Conservation (phyloP, 371 early-diverging fungal genomes). For the Apophysomyces ossiformis region DNA sequence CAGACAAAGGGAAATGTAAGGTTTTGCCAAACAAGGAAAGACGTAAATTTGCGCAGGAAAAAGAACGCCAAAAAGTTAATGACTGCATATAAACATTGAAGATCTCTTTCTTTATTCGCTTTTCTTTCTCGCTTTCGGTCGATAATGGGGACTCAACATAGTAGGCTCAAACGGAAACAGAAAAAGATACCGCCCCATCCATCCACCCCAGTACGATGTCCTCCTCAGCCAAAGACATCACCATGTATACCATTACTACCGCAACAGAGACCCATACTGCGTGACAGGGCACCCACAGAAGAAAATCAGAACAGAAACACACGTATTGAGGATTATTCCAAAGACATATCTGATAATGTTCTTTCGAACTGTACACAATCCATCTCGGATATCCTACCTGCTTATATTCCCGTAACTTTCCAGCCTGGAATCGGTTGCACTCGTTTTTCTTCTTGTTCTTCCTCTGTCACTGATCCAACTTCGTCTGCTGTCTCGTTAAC, state of each 20-base stretch:
- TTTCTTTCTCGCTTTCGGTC: conserved; percentile 14
- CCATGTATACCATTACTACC: not conserved
- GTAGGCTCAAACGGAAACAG: conserved; percentile 14
- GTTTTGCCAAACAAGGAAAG: conserved; percentile 5
- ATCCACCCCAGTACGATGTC: not conserved
- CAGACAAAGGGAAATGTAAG: not conserved
- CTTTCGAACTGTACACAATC: conserved; percentile 1
- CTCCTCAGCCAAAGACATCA: not conserved
- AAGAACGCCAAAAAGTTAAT: conserved; percentile 2
- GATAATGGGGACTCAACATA: conserved; percentile 22
- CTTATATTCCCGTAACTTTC: conserved; percentile 12
- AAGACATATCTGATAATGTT: conserved; percentile 2
- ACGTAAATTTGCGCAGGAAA: conserved; percentile 1
- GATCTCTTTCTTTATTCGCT: conserved; percentile 13
- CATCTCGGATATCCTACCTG: conserved; percentile 11
- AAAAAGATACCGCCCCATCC: conserved; percentile 11
- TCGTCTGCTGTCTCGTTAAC: conserved; percentile 9
- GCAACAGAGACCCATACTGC: conserved; percentile 5
- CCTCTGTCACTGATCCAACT: conserved; percentile 15
- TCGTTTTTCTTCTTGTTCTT: not conserved
- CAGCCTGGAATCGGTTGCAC: conserved; percentile 1
- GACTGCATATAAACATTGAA: conserved; percentile 9
- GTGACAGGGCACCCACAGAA: not conserved
- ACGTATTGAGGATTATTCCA: conserved; percentile 21
- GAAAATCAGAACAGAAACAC: not conserved